These are phyloP conservation scores for Petunia hybrid DNA, from an alignment of 305 asterid species.

Conservation along the genomic window DNA sequence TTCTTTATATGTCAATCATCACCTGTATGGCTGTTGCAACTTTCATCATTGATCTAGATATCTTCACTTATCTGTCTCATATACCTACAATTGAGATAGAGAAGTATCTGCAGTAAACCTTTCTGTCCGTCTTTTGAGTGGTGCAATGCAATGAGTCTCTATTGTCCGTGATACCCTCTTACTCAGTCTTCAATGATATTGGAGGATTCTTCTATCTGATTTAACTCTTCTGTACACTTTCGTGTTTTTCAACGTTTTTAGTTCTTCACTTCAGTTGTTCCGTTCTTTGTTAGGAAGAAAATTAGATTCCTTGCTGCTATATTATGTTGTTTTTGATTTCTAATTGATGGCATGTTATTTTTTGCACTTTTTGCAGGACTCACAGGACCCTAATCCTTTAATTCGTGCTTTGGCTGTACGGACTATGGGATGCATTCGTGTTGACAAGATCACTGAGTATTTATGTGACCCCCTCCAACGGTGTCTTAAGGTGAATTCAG, in stretches of 20 bases:
- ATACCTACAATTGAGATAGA: neutral
- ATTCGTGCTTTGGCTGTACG: slow-evolving; percentile 98
- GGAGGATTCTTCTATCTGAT: neutral
- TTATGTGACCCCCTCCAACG: slow-evolving; percentile 96
- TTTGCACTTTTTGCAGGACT: slow-evolving; percentile 61
- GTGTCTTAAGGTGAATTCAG: slow-evolving; percentile 80
- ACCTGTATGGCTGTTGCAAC: neutral
- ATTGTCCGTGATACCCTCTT: neutral
- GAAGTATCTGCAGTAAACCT: neutral
- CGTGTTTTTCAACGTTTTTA: neutral
- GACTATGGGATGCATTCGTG: slow-evolving; percentile 99
- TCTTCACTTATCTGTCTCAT: slow-evolving; percentile 12
- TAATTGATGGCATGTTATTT: neutral
- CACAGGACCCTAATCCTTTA: slow-evolving; percentile 98
- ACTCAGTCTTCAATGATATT: neutral
- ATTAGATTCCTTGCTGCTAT: neutral
- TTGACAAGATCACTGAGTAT: slow-evolving; percentile 96
- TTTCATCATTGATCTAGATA: neutral
- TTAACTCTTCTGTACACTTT: neutral
- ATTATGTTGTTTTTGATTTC: neutral
- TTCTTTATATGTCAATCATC: slow-evolving; percentile 4
- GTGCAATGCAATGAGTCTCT: neutral
- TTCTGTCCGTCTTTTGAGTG: slow-evolving; percentile 15
- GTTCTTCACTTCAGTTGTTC: neutral
- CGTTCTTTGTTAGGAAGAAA: neutral